Conservation (phyloP, 108 stramenopile genomes). For the Cyclostephanos invisitatus region DNA sequence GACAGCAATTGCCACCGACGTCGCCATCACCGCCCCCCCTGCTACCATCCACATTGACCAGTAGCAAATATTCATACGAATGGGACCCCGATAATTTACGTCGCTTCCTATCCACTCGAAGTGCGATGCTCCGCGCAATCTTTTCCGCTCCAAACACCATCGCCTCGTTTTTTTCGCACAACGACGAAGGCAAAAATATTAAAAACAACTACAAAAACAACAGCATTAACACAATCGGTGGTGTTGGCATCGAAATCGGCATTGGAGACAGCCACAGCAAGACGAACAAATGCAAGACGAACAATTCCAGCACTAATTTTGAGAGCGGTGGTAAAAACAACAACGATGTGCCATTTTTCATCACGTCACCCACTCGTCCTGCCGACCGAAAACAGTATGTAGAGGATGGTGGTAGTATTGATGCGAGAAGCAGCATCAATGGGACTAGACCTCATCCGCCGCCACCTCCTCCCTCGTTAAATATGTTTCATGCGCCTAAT, state of each 20-base stretch:
- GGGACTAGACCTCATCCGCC: not conserved
- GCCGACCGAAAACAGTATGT: not conserved
- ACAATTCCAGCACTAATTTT: not conserved
- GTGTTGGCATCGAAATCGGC: not conserved
- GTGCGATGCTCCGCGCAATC: constrained; percentile 1
- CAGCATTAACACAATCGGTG: not conserved
- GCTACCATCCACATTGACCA: not conserved
- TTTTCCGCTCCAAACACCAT: not conserved
- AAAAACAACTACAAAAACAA: constrained; percentile 2
- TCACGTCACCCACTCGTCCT: constrained; percentile 2
- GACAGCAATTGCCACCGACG: not conserved
- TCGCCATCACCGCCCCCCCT: not conserved
- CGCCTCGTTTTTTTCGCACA: not conserved
- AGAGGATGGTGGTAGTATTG: not conserved
- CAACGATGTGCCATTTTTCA: not conserved
- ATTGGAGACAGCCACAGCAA: not conserved
- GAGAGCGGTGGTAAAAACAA: not conserved
- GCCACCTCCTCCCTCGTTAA: too few species aligned
- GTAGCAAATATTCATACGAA: constrained; percentile 7
- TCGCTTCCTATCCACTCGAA: constrained; percentile 16
- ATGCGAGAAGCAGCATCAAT: not conserved
- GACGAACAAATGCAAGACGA: not conserved
- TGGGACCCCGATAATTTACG: constrained; percentile 21
- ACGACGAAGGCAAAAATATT: not conserved
- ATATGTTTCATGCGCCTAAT: not conserved